A percentile compares a stretch with the other conserved stretches of the same genome.
phyloP scores from a whole-genome alignment of 768 basidiomycete species.

The Sarcodon sp. region DNA sequence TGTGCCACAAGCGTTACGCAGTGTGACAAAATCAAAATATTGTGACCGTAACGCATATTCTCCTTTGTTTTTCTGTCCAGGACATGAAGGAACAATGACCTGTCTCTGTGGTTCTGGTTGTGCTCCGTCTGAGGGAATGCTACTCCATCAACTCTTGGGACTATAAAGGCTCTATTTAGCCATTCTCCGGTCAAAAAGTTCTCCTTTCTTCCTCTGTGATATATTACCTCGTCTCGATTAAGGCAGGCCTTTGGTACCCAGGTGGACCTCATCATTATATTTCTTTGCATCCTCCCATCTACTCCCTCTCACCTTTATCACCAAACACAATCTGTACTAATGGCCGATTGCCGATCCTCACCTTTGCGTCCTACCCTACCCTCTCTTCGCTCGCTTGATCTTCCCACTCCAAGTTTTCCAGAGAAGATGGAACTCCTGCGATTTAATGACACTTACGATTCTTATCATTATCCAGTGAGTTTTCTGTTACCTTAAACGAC shows the following conservation, averaged over 20 bases:
- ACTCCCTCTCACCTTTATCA: conserved; percentile 6
- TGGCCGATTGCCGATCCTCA: conserved; percentile 1
- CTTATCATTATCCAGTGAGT: conserved; percentile 1
- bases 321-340: conserved; percentile 1
- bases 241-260: conserved; percentile 19
- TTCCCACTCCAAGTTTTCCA: conserved; percentile 10
- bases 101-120: conserved; percentile 2
- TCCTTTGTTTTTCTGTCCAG: not conserved
- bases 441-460: not conserved
- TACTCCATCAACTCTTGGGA: conserved; percentile 5
- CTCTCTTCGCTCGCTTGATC: conserved; percentile 34
- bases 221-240: conserved; percentile 7
- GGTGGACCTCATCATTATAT: conserved; percentile 12
- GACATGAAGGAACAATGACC: conserved; percentile 5
- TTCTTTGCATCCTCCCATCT: conserved; percentile 1
- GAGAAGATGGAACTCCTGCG: not conserved
- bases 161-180: conserved; percentile 2
- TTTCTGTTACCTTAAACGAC: not conserved
- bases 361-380: conserved; percentile 36
- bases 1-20: too few relatives aligned
- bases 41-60: not conserved
- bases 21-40: not conserved
- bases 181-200: conserved; percentile 6
- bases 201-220: conserved; percentile 8
- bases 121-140: conserved; percentile 3